Conservation (phyloP, 2,329 filamentous ascomycete genomes). For the Venturia nashicola region DNA sequence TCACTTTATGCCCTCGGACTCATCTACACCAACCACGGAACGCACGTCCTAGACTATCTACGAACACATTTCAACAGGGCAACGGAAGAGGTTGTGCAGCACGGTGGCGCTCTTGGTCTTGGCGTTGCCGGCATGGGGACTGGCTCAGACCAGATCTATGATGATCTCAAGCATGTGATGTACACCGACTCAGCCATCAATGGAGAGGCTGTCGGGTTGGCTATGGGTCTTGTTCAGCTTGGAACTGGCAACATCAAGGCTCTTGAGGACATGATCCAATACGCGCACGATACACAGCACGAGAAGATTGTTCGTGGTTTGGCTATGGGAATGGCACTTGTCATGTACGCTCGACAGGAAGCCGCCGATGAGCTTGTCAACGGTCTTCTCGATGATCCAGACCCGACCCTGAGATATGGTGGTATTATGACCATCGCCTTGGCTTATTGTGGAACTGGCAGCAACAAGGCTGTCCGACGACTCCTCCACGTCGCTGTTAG, state of each 20-base stretch:
- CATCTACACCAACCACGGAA: slow-evolving; percentile 95
- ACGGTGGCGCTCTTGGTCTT: slow-evolving; percentile 86
- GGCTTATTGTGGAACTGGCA: slow-evolving; percentile 92
- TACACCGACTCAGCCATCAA: slow-evolving; percentile 94
- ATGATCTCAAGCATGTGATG: slow-evolving; percentile 77
- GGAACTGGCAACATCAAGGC: slow-evolving; percentile 93
- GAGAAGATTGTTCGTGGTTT: slow-evolving; percentile 97
- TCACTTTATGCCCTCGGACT: slow-evolving; percentile 90
- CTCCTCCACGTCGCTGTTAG: slow-evolving; percentile 92
- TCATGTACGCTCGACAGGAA: slow-evolving; percentile 96
- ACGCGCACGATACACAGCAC: slow-evolving; percentile 94
- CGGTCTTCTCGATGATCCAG: slow-evolving; percentile 81
- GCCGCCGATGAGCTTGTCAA: slow-evolving; percentile 90
- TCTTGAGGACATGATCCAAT: slow-evolving; percentile 92
- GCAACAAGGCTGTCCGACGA: slow-evolving; percentile 96
- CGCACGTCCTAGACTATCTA: slow-evolving; percentile 73
- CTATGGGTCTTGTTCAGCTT: slow-evolving; percentile 97
- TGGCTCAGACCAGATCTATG: slow-evolving; percentile 79
- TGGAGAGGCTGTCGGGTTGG: slow-evolving; percentile 86
- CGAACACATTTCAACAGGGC: slow-evolving; percentile 62
- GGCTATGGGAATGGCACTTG: slow-evolving; percentile 90
- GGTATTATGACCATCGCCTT: slow-evolving; percentile 98
- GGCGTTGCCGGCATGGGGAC: slow-evolving; percentile 98
- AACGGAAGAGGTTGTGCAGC: slow-evolving; percentile 87
- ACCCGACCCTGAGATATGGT: slow-evolving; percentile 87